Evolutionary conservation across 305 asterid species (phyloP).

Genomic region (Stenogyne calaminthoides): DNA sequence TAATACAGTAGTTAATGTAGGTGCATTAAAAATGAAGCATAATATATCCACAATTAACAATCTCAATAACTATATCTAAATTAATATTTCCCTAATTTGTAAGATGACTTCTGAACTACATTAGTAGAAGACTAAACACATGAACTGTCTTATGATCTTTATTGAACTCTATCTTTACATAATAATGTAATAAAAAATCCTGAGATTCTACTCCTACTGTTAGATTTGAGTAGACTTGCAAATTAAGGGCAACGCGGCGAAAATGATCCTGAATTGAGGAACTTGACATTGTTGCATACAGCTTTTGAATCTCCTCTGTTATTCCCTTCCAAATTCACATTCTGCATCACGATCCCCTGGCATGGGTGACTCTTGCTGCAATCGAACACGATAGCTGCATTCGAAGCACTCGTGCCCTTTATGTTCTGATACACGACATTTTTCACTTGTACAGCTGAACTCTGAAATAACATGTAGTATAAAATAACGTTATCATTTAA

Average conservation of each 20-base stretch:
- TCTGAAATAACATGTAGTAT: slow-evolving; percentile 32
- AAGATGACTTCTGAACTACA: neutral
- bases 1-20: too few relatives aligned
- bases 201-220: neutral
- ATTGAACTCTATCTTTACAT: neutral
- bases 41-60: too few relatives aligned
- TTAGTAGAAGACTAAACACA: neutral
- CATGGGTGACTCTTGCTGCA: slow-evolving; percentile 70
- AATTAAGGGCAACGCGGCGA: slow-evolving; percentile 56
- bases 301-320: slow-evolving; percentile 44
- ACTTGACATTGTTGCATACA: slow-evolving; percentile 50
- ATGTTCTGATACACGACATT: slow-evolving; percentile 63
- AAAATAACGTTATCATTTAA: neutral
- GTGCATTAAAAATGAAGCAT: too few relatives aligned
- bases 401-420: slow-evolving; percentile 60
- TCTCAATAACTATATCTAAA: too few relatives aligned
- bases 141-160: neutral
- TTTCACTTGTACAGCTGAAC: slow-evolving; percentile 59
- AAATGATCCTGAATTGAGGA: slow-evolving; percentile 36
- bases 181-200: neutral
- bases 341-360: slow-evolving; percentile 53
- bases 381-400: slow-evolving; percentile 47
- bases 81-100: too few relatives aligned
- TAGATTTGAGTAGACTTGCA: neutral
- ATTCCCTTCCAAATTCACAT: slow-evolving; percentile 44